Conservation (phyloP, 2,329 filamentous ascomycete genomes). For the Escovopsis sp. region DNA sequence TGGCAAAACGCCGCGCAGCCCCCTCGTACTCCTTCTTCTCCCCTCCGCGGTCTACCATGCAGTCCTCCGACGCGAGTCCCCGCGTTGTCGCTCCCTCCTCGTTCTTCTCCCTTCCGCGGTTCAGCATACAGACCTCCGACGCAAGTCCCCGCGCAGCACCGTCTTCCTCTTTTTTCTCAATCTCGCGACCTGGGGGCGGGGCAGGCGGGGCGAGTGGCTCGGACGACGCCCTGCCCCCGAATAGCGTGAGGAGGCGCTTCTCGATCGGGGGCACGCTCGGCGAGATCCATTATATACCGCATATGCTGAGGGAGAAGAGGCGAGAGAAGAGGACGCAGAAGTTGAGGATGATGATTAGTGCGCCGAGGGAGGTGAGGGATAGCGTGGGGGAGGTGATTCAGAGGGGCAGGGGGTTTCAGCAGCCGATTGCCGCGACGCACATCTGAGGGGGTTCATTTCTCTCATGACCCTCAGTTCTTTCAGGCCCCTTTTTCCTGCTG, state of each 20-base stretch:
- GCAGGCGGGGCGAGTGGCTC: slow-evolving; percentile 16
- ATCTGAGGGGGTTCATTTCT: no score
- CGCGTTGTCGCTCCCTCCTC: no score
- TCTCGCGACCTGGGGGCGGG: slow-evolving; percentile 3
- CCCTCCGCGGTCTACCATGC: no score
- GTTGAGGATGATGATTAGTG: slow-evolving; percentile 44
- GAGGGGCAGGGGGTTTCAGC: slow-evolving; percentile 13
- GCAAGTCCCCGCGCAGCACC: no score
- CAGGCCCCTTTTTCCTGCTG: no score
- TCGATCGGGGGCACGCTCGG: slow-evolving; percentile 34
- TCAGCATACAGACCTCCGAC: no score
- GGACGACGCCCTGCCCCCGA: slow-evolving; percentile 14
- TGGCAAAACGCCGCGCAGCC: no score
- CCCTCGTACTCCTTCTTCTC: no score
- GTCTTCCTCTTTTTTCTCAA: no score
- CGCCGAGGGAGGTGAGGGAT: slow-evolving; percentile 41
- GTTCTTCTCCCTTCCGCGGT: no score
- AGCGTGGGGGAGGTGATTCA: slow-evolving; percentile 42
- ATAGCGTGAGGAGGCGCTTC: slow-evolving; percentile 16
- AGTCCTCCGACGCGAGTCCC: no score
- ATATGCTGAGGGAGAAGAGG: slow-evolving; percentile 40
- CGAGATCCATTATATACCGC: slow-evolving; percentile 36
- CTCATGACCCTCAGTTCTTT: no score
- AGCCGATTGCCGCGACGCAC: background rate
- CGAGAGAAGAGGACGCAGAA: slow-evolving; percentile 43